Evolutionary conservation across 1,284 basidiomycete genomes (phyloP).

Genomic region (Puccinia triticina): DNA sequence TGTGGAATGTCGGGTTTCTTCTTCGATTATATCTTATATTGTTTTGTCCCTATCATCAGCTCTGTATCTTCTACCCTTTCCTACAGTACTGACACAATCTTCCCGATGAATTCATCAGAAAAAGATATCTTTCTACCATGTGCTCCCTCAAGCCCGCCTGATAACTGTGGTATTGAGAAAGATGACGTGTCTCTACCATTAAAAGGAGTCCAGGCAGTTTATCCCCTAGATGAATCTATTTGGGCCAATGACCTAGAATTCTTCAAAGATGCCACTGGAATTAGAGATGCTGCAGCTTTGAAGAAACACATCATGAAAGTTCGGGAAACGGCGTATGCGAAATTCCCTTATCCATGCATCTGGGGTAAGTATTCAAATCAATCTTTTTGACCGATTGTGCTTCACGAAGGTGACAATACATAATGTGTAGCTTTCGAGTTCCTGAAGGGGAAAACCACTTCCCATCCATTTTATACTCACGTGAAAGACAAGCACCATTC

Average conservation of each 20-base stretch:
- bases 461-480: constrained; percentile 6
- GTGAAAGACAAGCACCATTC: not conserved
- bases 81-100: too few species aligned
- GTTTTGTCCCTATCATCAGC: too few species aligned
- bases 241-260: not conserved
- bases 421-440: constrained; percentile 3
- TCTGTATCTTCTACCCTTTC: too few species aligned
- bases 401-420: not conserved
- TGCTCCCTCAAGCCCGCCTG: not conserved
- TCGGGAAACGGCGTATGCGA: constrained; percentile 6
- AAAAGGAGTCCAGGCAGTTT: not conserved
- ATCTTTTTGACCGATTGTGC: not conserved
- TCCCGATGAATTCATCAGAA: not conserved
- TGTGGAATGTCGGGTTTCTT: too few species aligned
- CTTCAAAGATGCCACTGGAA: constrained; percentile 23
- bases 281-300: not conserved
- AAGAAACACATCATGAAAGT: not conserved
- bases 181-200: not conserved
- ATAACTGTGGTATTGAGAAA: constrained; percentile 10
- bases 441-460: not conserved
- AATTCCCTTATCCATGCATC: constrained; percentile 17
- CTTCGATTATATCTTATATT: too few species aligned
- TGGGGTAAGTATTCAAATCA: constrained; percentile 11
- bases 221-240: constrained; percentile 18
- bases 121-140: not conserved